phyloP scores from a whole-genome alignment of 2,329 filamentous ascomycete species.

The Sarocladium oryzae region DNA sequence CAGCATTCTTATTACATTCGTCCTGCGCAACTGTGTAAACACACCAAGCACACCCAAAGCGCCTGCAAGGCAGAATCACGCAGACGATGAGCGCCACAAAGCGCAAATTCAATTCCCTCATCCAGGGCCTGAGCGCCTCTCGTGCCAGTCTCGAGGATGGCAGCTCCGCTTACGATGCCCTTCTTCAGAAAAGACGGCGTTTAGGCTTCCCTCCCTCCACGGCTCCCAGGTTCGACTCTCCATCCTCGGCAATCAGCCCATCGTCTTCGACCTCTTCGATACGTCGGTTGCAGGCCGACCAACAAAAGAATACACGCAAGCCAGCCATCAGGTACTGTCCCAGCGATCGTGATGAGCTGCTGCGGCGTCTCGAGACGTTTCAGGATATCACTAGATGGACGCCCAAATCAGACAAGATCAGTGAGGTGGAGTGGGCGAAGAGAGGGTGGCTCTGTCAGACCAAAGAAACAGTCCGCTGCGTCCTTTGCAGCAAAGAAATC shows the following conservation, averaged over 20 bases:
- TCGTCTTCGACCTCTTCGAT: conserved; percentile 13
- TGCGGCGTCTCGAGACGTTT: conserved; percentile 78
- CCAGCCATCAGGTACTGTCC: conserved; percentile 68
- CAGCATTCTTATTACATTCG: too few relatives aligned
- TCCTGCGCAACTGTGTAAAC: too few relatives aligned
- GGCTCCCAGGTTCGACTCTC: conserved; percentile 21
- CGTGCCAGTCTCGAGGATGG: conserved; percentile 11
- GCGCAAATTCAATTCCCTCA: conserved; percentile 71
- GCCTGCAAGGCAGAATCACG: too few relatives aligned
- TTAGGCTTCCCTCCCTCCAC: conserved; percentile 37
- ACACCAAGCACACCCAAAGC: too few relatives aligned
- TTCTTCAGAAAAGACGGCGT: conserved; percentile 48
- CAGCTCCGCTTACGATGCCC: conserved; percentile 27
- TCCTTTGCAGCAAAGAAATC: conserved; percentile 76
- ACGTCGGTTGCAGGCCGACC: conserved; percentile 10
- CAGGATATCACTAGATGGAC: conserved; percentile 89
- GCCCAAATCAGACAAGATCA: conserved; percentile 80
- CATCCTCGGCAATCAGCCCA: conserved; percentile 11
- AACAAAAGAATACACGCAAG: not conserved
- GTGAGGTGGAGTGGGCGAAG: conserved; percentile 92
- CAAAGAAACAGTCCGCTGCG: conserved; percentile 77
- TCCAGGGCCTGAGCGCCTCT: conserved; percentile 56
- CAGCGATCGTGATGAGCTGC: conserved; percentile 74
- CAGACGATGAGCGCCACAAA: conserved; percentile 82
- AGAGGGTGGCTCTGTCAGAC: conserved; percentile 83